Base-by-base conservation (phyloP, 2,329 filamentous ascomycete genomes). In the Colletotrichum sp. region DNA sequence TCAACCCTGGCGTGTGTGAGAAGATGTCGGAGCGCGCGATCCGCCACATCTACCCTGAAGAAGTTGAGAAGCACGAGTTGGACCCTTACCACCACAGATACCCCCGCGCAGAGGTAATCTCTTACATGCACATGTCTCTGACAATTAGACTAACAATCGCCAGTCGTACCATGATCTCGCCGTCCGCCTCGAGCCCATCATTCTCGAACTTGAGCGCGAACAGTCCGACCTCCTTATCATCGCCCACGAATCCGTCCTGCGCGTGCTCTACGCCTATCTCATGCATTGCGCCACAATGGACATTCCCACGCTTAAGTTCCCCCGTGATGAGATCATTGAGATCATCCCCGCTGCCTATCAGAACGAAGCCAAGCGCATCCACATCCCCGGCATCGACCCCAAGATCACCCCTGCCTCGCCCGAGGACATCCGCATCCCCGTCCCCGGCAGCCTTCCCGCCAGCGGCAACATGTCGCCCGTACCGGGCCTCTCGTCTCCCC, bases 11-110 rank as follows among this genome's bases (percentile, higher is more conserved):
- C 5, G 95, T 98, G 7, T 98, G 96, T 81, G 97, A 99, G 86
- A 97, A 95, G 84, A 93, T 99, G 87, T 94, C 95, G 8, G 96
- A 98, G 84, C 89, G 89, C 16, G 92, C 92, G 67, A 98, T 99
- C 79, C 92, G 95, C 70, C 88, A 92, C 80, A 89, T 96, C 72
- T 98, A 96, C 82, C 95, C 96, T 0, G 95, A 98, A 5, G 97
- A 99, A 84, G 94, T 98, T 8, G 90, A 93, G 78, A 98, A 98
- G 86, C 97, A 99, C 84, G 95, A 98, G 79, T 88, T 94, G 67
- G 97, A 99, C 83, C 97, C 97, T 1, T 99, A 99, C 81, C 97
- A 99, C 82, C 97, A 99, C 84, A 92, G 97, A 52, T 99, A 98
- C 82, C 97, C 97, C 9, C 91, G 97, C 77, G 96, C 96, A 76